A percentile compares a stretch with the other conserved stretches of the same genome.
These are phyloP conservation scores for Skeletonema potamos DNA, from an alignment of 108 stramenopile genomes.

Conservation along the genomic window DNA sequence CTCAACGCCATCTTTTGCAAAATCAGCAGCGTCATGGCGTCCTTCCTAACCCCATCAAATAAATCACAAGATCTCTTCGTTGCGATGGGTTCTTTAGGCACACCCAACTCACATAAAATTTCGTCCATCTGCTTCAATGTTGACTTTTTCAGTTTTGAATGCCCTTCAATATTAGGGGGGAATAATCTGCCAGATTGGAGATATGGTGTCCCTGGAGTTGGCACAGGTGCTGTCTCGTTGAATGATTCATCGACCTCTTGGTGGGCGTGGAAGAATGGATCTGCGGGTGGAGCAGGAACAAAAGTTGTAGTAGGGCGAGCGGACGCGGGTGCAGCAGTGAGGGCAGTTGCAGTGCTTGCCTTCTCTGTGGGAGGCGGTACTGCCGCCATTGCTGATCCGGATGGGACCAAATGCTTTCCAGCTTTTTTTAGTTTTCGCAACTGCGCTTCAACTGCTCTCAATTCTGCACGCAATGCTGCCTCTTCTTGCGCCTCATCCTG, in stretches of 20 bases:
- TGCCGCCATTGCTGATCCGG: conserved; percentile 18
- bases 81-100: conserved; percentile 63
- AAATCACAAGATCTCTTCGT: conserved; percentile 89
- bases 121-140: conserved; percentile 80
- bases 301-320: conserved; percentile 12
- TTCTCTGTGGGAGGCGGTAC: neutral
- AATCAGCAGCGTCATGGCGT: conserved; percentile 72
- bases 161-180: conserved; percentile 71
- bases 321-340: conserved; percentile 29
- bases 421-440: conserved; percentile 82
- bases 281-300: neutral
- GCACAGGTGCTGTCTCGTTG: conserved; percentile 65
- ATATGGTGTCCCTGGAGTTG: conserved; percentile 80
- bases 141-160: conserved; percentile 65
- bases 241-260: conserved; percentile 32
- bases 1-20: conserved; percentile 76
- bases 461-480: conserved; percentile 67
- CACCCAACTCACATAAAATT: conserved; percentile 65
- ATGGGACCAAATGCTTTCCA: conserved; percentile 69
- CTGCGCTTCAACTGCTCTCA: conserved; percentile 76
- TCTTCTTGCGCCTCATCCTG: conserved; percentile 87
- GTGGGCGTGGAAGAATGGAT: conserved; percentile 2
- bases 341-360: neutral
- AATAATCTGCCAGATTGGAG: conserved; percentile 83
- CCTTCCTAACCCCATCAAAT: conserved; percentile 84